Base-by-base conservation (phyloP, 2,329 filamentous ascomycete genomes). In the Furcasterigmium sp. region DNA sequence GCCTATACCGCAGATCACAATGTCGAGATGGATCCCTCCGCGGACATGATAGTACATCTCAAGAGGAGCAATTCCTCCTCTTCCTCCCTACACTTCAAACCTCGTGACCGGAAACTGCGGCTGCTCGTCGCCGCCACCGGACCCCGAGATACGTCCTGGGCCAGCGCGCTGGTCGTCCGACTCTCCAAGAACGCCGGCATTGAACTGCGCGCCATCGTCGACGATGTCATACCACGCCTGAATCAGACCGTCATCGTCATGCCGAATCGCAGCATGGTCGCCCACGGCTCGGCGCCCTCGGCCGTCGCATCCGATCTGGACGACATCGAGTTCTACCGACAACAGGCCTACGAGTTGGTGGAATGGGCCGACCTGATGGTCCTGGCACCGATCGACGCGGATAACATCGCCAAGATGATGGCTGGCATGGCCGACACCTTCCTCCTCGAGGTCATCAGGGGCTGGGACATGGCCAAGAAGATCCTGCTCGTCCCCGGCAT, bases 351-450 rank as follows among this genome's bases (percentile, higher is more conserved):
- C 52, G 84, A 88, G 51, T 65, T 94, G 47, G 87, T 89, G 51
- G 78, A 87, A 48, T 96, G 91, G 91, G 88, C 91, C 6, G 87
- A 95, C 62, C 68, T 95, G 51, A 73, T 95, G 46, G 82, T 95
- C 25, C 78, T 95, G 44, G 86, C 86, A 7, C 89, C 91, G 4
- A 84, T 95, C 39, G 86, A 93, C 60, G 87, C 89, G 8, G 86
- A 93, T 58, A 84, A 84, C 43, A 74, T 95, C 43, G 87, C 87
- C 23, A 88, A 88, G 60, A 95, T 96, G 89, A 73, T 95, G 57
- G 80, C 84, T 42, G 91, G 91, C 41, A 77, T 91, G 45, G 84
- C 87, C 3, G 88, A 88, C 56, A 94, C 84, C 23, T 73, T 95
- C 42, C 73, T 94, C 8, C 73, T 94, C 41, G 85, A 91, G 53